phyloP scores from a whole-genome alignment of 306 rosid genomes.

The Styphnolobium japonicum region DNA sequence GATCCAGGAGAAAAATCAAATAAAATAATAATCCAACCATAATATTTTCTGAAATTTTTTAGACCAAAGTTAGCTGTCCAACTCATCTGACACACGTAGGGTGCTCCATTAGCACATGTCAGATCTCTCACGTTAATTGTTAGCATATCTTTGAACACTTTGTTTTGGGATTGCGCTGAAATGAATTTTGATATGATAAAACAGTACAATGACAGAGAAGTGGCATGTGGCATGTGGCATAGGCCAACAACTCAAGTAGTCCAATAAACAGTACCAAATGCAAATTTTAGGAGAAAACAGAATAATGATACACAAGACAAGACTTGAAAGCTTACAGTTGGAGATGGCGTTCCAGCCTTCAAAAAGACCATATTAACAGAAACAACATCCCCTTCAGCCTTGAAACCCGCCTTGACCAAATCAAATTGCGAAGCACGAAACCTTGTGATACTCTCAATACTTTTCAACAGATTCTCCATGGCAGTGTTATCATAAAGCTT shows the following conservation, averaged over 20 bases:
- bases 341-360: conserved; percentile 90
- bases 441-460: conserved; percentile 75
- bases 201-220: neutral
- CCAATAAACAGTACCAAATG: too few relatives aligned
- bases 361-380: conserved; percentile 82
- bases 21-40: neutral
- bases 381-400: conserved; percentile 75
- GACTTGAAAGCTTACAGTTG: conserved; percentile 65
- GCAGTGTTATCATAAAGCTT: conserved; percentile 93
- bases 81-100: neutral
- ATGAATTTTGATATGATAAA: neutral
- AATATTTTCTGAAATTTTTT: neutral
- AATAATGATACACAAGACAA: neutral
- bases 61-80: neutral
- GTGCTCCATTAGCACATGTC: neutral
- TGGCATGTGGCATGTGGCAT: neutral
- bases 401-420: conserved; percentile 77
- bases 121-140: neutral
- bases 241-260: too few relatives aligned
- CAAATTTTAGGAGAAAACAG: too few relatives aligned
- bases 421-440: conserved; percentile 85
- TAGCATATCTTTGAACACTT: neutral
- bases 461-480: conserved; percentile 85
- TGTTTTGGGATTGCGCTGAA: neutral
- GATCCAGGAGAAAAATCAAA: neutral